Percentiles rank a stretch among this genome's conserved stretches.
Evolutionary conservation across 1,284 basidiomycete genomes (phyloP).

Genomic region (Irpex sp.): DNA sequence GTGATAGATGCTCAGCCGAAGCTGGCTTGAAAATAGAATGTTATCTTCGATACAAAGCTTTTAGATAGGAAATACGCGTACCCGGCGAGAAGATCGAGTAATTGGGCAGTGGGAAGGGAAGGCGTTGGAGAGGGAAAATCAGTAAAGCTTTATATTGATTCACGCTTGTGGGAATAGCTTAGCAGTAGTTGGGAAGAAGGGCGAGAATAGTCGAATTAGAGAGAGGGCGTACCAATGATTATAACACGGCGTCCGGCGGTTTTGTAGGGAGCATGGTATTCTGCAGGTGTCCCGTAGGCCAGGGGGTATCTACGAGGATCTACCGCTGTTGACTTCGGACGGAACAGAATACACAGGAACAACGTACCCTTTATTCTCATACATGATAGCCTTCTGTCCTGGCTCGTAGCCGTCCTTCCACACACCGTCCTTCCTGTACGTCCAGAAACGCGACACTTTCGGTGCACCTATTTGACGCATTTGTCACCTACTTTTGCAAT

Average conservation of each 20-base stretch:
- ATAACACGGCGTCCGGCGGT: slow-evolving; percentile 1
- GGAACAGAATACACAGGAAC: background rate
- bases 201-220: no score
- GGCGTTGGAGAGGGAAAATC: no score
- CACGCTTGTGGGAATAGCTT: no score
- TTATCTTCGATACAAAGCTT: no score
- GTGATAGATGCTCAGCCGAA: no score
- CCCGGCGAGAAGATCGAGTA: no score
- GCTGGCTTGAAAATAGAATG: no score
- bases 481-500: slow-evolving; percentile 1
- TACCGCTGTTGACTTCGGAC: background rate
- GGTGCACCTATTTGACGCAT: background rate
- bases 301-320: slow-evolving; percentile 1
- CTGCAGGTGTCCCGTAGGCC: slow-evolving; percentile 13
- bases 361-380: slow-evolving; percentile 9
- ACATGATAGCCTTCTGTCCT: slow-evolving; percentile 8
- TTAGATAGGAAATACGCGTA: no score
- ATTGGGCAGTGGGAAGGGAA: no score
- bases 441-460: slow-evolving; percentile 11
- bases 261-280: slow-evolving; percentile 13
- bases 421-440: slow-evolving; percentile 2
- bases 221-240: background rate
- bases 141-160: no score
- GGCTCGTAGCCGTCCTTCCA: slow-evolving; percentile 2
- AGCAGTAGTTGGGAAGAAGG: no score